Evolutionary conservation across 352 stramenopile species (phyloP).

Genomic region (Globisporangium abappressorium): DNA sequence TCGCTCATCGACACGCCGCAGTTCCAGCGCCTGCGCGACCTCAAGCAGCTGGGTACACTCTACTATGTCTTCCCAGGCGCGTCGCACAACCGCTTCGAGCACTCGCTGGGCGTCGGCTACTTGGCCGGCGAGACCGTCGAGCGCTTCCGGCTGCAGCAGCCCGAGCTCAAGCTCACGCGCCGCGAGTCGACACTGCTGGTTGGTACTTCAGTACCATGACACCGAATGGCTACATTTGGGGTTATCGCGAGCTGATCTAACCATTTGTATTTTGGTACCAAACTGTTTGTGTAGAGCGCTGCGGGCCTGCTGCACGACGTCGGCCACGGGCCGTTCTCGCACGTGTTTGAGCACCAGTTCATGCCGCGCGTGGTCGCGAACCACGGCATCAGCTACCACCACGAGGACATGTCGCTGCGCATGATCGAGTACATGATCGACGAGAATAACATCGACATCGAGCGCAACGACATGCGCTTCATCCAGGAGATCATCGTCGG

Average conservation of each 20-base stretch:
- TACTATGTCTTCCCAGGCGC: constrained; percentile 86
- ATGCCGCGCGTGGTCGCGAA: constrained; percentile 56
- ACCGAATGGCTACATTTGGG: not conserved
- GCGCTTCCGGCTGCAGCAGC: constrained; percentile 84
- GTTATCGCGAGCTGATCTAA: not conserved
- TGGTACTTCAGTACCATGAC: constrained; percentile 5
- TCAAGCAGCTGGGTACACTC: constrained; percentile 93
- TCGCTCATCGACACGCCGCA: constrained; percentile 90
- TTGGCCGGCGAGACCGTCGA: constrained; percentile 88
- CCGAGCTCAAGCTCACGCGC: constrained; percentile 85
- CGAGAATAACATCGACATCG: constrained; percentile 77
- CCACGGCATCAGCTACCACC: constrained; percentile 43
- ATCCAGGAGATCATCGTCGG: constrained; percentile 80
- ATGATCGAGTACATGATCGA: constrained; percentile 83
- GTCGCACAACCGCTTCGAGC: constrained; percentile 95
- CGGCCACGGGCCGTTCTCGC: constrained; percentile 94
- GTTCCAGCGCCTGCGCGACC: constrained; percentile 92
- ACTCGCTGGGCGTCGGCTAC: constrained; percentile 94
- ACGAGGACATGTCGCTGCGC: constrained; percentile 80
- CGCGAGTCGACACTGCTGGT: constrained; percentile 77
- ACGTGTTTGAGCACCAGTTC: constrained; percentile 94
- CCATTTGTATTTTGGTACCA: not conserved
- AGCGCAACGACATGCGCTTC: constrained; percentile 65
- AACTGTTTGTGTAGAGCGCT: constrained; percentile 37
- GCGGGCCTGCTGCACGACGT: constrained; percentile 84